Evolutionary conservation across 2,329 filamentous ascomycete species (phyloP).

Genomic region (Dothistroma pini): DNA sequence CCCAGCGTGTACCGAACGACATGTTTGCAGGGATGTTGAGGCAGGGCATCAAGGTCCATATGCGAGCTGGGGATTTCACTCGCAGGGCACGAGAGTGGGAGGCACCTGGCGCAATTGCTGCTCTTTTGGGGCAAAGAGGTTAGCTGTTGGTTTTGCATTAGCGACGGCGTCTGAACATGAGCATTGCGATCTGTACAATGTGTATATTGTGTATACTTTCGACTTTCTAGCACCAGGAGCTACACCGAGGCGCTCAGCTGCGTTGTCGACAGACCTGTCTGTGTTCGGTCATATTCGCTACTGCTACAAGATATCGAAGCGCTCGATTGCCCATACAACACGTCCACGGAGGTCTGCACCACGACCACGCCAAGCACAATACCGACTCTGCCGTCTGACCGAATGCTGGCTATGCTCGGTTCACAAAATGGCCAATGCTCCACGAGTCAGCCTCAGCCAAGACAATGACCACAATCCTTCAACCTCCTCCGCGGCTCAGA

Average conservation of each 20-base stretch:
- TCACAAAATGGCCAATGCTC: background rate
- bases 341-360: background rate
- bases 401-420: background rate
- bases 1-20: background rate
- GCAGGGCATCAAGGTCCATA: conserved; percentile 25
- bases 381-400: background rate
- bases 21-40: conserved; percentile 23
- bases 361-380: background rate
- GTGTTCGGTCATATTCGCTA: background rate
- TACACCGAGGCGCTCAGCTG: background rate
- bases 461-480: background rate
- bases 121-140: background rate
- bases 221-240: background rate
- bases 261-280: background rate
- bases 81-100: background rate
- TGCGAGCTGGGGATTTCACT: conserved; percentile 19
- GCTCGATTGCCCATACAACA: no score
- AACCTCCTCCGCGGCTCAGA: background rate
- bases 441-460: background rate
- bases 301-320: background rate
- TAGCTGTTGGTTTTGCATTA: background rate
- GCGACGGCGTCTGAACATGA: background rate
- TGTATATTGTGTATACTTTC: background rate
- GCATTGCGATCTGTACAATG: background rate
- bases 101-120: background rate